These are phyloP conservation scores for Coemansia sp. DNA, from an alignment of 192 early-diverging fungal genomes.

Conservation along the genomic window DNA sequence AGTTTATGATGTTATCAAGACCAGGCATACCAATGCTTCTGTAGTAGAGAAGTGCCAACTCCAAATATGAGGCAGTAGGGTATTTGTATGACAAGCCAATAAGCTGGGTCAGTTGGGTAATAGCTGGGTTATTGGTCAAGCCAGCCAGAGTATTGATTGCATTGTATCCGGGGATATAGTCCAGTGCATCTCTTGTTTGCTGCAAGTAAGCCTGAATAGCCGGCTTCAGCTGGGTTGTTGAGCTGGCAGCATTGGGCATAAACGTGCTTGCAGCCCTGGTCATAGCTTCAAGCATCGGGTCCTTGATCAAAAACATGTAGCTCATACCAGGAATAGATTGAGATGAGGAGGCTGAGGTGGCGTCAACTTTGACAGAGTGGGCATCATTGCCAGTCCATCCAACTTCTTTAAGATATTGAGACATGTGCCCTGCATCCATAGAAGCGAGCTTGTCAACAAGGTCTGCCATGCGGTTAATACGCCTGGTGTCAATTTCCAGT, in stretches of 20 bases:
- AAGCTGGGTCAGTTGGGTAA: slow-evolving; percentile 19
- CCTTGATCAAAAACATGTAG: slow-evolving; percentile 31
- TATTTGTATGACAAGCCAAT: slow-evolving; percentile 32
- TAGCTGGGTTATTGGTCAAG: slow-evolving; percentile 13
- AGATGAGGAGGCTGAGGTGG: background rate
- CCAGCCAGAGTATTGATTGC: slow-evolving; percentile 6
- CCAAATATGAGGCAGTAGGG: slow-evolving; percentile 32
- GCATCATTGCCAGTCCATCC: slow-evolving; percentile 23
- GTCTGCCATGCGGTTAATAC: slow-evolving; percentile 13
- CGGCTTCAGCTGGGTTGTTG: background rate
- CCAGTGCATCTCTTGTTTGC: slow-evolving; percentile 16
- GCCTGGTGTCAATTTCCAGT: slow-evolving; percentile 15
- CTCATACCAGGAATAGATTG: slow-evolving; percentile 28
- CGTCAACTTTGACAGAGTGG: background rate
- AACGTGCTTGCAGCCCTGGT: slow-evolving; percentile 11
- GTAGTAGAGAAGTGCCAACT: slow-evolving; percentile 32
- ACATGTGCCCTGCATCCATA: slow-evolving; percentile 3
- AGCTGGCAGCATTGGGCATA: background rate
- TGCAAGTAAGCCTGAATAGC: slow-evolving; percentile 12
- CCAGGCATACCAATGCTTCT: slow-evolving; percentile 42
- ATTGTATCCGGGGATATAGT: slow-evolving; percentile 19
- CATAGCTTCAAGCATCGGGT: slow-evolving; percentile 19
- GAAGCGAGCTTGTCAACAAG: slow-evolving; percentile 21
- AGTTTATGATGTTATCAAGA: slow-evolving; percentile 13
- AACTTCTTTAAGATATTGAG: slow-evolving; percentile 21